A percentile compares a stretch with the other conserved stretches of the same genome.
Evolutionary conservation across 192 early-diverging fungal genomes (phyloP).

Genomic region (Backusella parvicylindrica): DNA sequence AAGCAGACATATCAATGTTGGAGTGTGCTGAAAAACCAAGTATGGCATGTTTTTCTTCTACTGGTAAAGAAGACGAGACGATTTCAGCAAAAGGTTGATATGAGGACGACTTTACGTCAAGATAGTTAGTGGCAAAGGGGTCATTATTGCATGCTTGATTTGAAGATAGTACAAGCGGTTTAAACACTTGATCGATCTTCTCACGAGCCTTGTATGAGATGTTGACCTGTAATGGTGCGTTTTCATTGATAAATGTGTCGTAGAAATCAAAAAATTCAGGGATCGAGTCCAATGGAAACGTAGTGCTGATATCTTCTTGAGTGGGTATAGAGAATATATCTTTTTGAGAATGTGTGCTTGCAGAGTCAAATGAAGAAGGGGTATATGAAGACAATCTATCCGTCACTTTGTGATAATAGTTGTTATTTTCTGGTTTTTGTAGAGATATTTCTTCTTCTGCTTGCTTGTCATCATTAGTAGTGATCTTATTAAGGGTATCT

Average conservation of each 20-base stretch:
- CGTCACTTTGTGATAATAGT: neutral
- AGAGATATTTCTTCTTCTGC: neutral
- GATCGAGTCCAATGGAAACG: neutral
- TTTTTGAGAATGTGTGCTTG: neutral
- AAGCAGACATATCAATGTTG: neutral
- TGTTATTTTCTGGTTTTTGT: neutral
- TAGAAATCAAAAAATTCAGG: constrained; percentile 18
- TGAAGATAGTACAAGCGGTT: neutral
- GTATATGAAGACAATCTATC: neutral
- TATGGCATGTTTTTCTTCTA: neutral
- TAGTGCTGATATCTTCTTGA: neutral
- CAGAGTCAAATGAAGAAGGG: neutral
- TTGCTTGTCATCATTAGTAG: neutral
- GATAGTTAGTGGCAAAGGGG: neutral
- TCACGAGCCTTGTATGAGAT: constrained; percentile 11
- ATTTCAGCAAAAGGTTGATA: neutral
- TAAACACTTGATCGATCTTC: neutral
- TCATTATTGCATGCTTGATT: neutral
- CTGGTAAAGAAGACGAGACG: neutral
- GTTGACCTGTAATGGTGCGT: constrained; percentile 15
- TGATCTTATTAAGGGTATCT: neutral
- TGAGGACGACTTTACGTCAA: neutral
- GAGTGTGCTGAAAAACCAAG: neutral
- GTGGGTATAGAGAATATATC: neutral
- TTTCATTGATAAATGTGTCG: constrained; percentile 10